Evolutionary conservation across 768 basidiomycete genomes (phyloP), one percentile per base, ranked within the genome.

Genomic region (Macrolepiota fuliginosa): DNA sequence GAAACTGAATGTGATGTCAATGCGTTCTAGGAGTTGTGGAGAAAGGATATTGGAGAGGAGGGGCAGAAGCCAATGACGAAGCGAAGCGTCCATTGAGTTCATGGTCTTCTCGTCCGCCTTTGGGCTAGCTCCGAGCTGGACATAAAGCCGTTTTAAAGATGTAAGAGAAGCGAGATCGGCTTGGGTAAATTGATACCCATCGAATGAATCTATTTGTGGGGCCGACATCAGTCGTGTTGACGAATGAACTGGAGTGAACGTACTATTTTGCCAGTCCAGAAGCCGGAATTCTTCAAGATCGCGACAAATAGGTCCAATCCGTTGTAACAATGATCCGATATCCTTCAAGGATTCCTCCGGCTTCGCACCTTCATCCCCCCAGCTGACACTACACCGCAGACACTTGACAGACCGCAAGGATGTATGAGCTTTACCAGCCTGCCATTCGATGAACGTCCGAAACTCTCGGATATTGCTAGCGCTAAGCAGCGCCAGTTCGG

Each of bases 331-430:
- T 79, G 82, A 3, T 77, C 83, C 50, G 78, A 83, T 49, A 77
- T 88, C 68, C 74, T 87, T 54, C 76, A 81, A 40, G 82, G 83
- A 46, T 75, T 89, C 62, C 17, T 36, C 53, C n/a, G 59, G 52
- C 25, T 24, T 37, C 27, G 52, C 52, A 6, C 40, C 36, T 11
- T 29, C n/a, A 37, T 61, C 59, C 36, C 59, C 22, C 59, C 52
- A 61, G 10, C 52, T 53, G 42, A 54, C 45, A 11, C 45, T 54
- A 49, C 52, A 54, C 36, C 59, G 59, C 45, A 59, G 52, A 13
- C 27, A 54, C 15, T 61, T 54, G 52, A 61, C 45, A 37, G 42
- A 61, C 13, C 42, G 53, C 22, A 61, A 36, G 13, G 27, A 54
- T 2, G 52, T 22, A 4, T 10, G 29, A 12, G 53, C 59, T 22